Evolutionary conservation across 768 basidiomycete species (phyloP), one percentile per base, ranked within the genome.

Genomic region (Termitomyces sp.): DNA sequence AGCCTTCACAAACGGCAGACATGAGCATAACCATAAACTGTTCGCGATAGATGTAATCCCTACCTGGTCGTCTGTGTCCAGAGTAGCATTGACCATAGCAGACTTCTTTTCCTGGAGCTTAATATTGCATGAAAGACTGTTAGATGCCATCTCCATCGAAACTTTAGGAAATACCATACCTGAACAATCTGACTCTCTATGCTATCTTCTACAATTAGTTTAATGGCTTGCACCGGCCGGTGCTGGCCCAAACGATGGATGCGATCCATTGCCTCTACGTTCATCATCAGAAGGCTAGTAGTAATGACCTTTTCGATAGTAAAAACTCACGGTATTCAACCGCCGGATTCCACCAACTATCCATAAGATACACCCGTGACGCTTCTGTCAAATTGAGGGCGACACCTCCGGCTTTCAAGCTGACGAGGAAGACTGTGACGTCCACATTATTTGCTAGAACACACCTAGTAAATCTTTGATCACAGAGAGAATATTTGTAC

Each of bases 341-440:
- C 83, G 94, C 94, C 7, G 96, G 96, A 71, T 98, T 98, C 96
- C 96, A 96, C 94, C 94, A 96, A 65, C 90, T 92, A 71, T 96
- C 96, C 94, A 98, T 96, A 68, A 97, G 83, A 73, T 94, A 96
- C 20, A 97, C 94, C 32, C 92, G 90, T 38, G 92, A 94, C 0
- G 95, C 95, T 72, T 93, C 92, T 0, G 92, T 94, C 66, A 95
- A 72, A 71, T 95, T 95, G 54, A 96, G 80, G 3, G 92, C 93
- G 4, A 94, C 94, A 71, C 96, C 96, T 53, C 96, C 96, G 1
- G 96, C 96, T 73, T 97, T 98, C 70, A 99, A 79, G 64, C 89
- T 92, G 68, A 99, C 94, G 31, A 99, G 83, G 78, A 99, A 98
- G n/a, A 99, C 92, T 2, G 95, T 98, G 42, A 96, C 94, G 61